These are phyloP conservation scores for Ceratocystis alfenasii DNA, from an alignment of 2,329 filamentous ascomycete genomes.

Conservation along the genomic window DNA sequence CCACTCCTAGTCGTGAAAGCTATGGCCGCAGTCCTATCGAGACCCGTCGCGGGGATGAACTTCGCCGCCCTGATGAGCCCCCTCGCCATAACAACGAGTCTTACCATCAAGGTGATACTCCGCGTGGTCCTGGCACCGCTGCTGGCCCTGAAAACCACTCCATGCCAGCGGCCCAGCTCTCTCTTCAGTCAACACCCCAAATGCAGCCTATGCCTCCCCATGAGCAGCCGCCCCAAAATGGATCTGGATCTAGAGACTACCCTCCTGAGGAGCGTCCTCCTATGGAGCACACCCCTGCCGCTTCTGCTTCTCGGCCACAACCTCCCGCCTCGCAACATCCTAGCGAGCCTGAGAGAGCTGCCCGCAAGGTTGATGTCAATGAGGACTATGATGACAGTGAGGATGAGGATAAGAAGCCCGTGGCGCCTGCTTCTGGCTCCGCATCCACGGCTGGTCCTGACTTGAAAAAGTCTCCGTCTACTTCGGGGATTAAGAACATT, in stretches of 20 bases:
- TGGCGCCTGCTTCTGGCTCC: constrained; percentile 30
- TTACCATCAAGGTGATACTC: constrained; percentile 87
- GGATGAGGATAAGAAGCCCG: constrained; percentile 64
- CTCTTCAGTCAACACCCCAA: constrained; percentile 49
- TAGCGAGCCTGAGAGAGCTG: constrained; percentile 69
- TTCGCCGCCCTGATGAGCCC: constrained; percentile 42
- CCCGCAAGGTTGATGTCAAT: constrained; percentile 91
- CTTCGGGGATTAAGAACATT: constrained; percentile 38
- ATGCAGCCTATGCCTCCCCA: constrained; percentile 45
- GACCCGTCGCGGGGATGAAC: constrained; percentile 51
- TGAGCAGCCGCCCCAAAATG: constrained; percentile 32
- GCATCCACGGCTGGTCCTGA: constrained; percentile 39
- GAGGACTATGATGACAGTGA: constrained; percentile 95
- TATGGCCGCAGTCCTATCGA: constrained; percentile 72
- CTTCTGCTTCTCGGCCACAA: constrained; percentile 12
- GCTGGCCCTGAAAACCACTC: constrained; percentile 37
- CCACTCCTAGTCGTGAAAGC: constrained; percentile 56
- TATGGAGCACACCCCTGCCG: constrained; percentile 31
- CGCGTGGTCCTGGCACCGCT: constrained; percentile 49
- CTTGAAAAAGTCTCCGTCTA: constrained; percentile 39
- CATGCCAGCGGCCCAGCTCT: constrained; percentile 42
- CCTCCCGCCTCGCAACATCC: constrained; percentile 32
- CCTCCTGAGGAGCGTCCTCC: constrained; percentile 46
- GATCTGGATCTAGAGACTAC: constrained; percentile 41
- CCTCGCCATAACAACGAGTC: constrained; percentile 62